These are phyloP conservation scores for Dalbergia oliveri DNA, from an alignment of 306 rosid species.

Conservation along the genomic window DNA sequence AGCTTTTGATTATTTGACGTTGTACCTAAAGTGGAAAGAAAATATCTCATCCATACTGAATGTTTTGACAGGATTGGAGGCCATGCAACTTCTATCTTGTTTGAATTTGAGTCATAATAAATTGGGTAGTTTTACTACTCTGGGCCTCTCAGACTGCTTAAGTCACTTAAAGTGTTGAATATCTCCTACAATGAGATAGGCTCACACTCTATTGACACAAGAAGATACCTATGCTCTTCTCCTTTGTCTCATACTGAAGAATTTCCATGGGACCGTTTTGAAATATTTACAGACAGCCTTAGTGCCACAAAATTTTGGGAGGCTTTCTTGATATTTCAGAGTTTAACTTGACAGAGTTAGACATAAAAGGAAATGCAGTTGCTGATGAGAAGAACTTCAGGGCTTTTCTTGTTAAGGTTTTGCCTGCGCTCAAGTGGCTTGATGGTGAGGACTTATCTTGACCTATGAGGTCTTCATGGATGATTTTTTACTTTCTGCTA, in stretches of 20 bases:
- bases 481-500: neutral
- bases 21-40: constrained; percentile 14
- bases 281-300: constrained; percentile 44
- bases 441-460: constrained; percentile 50
- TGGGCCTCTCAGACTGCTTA: constrained; percentile 70
- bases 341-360: constrained; percentile 69
- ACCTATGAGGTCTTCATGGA: constrained; percentile 12
- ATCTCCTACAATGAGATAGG: constrained; percentile 80
- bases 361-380: constrained; percentile 64
- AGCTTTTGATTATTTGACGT: constrained; percentile 5
- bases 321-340: constrained; percentile 70
- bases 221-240: constrained; percentile 76
- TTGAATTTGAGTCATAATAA: constrained; percentile 84
- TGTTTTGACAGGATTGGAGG: constrained; percentile 82
- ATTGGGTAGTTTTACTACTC: constrained; percentile 70
- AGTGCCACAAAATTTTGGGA: constrained; percentile 66
- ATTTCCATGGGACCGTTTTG: constrained; percentile 57
- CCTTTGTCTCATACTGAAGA: constrained; percentile 79
- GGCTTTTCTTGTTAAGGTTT: constrained; percentile 64
- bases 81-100: constrained; percentile 85
- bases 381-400: constrained; percentile 67
- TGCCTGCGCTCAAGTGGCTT: constrained; percentile 57
- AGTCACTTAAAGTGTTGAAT: constrained; percentile 73
- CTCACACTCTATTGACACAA: constrained; percentile 71
- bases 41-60: constrained; percentile 37